Evolutionary conservation across 2,329 filamentous ascomycete species (phyloP), one percentile per base, ranked within the genome.

Genomic region (Penicillium sp.): DNA sequence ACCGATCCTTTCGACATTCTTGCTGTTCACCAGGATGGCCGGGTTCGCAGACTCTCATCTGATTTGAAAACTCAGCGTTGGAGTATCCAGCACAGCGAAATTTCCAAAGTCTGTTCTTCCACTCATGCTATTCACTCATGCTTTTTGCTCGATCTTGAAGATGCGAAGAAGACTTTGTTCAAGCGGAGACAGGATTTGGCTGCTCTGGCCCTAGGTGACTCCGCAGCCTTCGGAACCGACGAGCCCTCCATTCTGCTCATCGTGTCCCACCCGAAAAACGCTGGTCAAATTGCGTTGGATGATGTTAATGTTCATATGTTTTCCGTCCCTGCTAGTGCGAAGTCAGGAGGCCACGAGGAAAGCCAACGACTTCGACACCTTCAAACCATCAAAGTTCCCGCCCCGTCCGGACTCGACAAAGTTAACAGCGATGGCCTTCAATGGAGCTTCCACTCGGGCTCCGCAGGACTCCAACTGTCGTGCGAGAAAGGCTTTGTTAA

Each of bases 1-100:
- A 47, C 53, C 5, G 64, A 65, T 10, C 44, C 63, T 0, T 71
- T 69, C 31, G 68, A 70, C 51, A 57, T 75, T 7, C 42, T 75
- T 14, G 62, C 64, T 9, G 65, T 74, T 11, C 71, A 75, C 44
- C 56, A 69, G 47, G 69, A 76, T 56, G 74, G 74, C 18, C 61
- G 55, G 40, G 53, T 74, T 14, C 66, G 68, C 9, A 62, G 67
- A 34, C 60, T 74, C 36, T 63, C 71, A 11, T 56, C 66, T 3
- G 68, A 74, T 46, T 50, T 74, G 10, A 61, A 67, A 44, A 64
- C 58, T 22, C 65, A 72, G 45, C 64, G 62, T 42, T 72, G 69
- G 69, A 69, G 57, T 40, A 55, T 70, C 14, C 55, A 63, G 16
- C 64, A 68, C 49, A 66, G 58, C 44, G 62, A 67, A 46, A 57